A percentile compares a stretch with the other conserved stretches of the same genome.
Evolutionary conservation across 345 rosid genomes (phyloP).

Genomic region (Citrus australasica): DNA sequence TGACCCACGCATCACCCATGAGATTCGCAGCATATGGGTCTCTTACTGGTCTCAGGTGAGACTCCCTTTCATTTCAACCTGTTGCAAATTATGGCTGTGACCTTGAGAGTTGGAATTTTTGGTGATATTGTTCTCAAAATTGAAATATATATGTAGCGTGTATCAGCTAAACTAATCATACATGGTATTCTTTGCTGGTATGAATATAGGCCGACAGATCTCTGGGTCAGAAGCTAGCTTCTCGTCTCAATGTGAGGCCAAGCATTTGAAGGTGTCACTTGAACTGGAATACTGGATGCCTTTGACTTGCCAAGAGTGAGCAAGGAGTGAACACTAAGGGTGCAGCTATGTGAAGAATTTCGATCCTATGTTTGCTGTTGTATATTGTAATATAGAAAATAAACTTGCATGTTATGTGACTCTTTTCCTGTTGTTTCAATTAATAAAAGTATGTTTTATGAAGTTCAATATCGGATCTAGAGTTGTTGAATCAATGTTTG

Average conservation of each 20-base stretch:
- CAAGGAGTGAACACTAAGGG: neutral
- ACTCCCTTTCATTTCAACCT: neutral
- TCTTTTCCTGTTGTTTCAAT: neutral
- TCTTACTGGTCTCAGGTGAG: slow-evolving; percentile 78
- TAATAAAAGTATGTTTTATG: slow-evolving; percentile 1
- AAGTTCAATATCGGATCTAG: neutral
- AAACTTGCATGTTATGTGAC: slow-evolving; percentile 3
- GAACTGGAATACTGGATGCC: neutral
- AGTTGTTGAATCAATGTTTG: neutral
- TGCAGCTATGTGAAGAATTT: neutral
- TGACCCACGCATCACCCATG: slow-evolving; percentile 85
- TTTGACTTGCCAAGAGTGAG: slow-evolving; percentile 1
- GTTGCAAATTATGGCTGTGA: neutral
- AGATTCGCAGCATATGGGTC: slow-evolving; percentile 81
- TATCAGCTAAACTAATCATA: neutral
- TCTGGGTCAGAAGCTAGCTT: slow-evolving; percentile 83
- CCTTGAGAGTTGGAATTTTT: neutral
- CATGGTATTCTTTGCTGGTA: neutral
- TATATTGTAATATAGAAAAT: slow-evolving; percentile 4
- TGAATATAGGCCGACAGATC: slow-evolving; percentile 59
- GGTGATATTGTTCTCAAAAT: neutral
- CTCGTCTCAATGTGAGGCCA: slow-evolving; percentile 68
- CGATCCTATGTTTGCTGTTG: slow-evolving; percentile 6
- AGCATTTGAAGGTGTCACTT: slow-evolving; percentile 43
- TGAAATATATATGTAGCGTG: neutral